Base-by-base conservation (phyloP, 441 rosid genomes). In the Omphalea diandra region DNA sequence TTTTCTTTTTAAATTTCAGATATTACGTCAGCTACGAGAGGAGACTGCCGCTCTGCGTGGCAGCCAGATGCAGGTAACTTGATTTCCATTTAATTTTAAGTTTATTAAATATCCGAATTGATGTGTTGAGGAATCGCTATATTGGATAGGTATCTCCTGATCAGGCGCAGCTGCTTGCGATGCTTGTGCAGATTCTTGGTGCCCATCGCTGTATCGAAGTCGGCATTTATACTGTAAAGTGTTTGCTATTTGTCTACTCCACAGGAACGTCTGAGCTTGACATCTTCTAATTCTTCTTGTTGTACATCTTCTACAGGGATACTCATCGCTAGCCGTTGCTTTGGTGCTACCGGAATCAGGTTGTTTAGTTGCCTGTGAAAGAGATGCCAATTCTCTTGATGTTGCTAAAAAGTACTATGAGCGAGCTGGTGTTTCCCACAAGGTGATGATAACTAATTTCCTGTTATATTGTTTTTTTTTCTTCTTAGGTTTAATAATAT, bases 41-140 rank as follows among this genome's bases (percentile, higher is more conserved):
- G 98, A 94, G 83, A 90, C 97, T 58, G 83, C 98, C 36, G 67
- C 76, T 3, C 73, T 90, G 86, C 83, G 82, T 15, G 98, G 97
- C 18, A 87, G 98, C 78, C 92, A 88, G 76, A 94, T 94, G 98
- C 98, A 87, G 91, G 97, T 88, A 73, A 61, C n/a, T n/a, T n/a
- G n/a, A n/a, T n/a, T n/a, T n/a, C n/a, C n/a, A n/a, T n/a, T n/a
- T n/a, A n/a, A n/a, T n/a, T n/a, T n/a, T n/a, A n/a, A n/a, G n/a
- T n/a, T n/a, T n/a, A n/a, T n/a, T n/a, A n/a, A n/a, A n/a, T n/a
- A n/a, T n/a, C n/a, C n/a, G n/a, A 26, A 40, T 27, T 27, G 49
- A 67, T 18, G 40, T 12, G 12, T 11, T 33, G n/a, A n/a, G n/a
- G n/a, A n/a, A 11, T 0, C 27, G 27, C 59, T 63, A 44, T 76